phyloP scores from a whole-genome alignment of 1,284 basidiomycete genomes.

The Abortiporus biennis region DNA sequence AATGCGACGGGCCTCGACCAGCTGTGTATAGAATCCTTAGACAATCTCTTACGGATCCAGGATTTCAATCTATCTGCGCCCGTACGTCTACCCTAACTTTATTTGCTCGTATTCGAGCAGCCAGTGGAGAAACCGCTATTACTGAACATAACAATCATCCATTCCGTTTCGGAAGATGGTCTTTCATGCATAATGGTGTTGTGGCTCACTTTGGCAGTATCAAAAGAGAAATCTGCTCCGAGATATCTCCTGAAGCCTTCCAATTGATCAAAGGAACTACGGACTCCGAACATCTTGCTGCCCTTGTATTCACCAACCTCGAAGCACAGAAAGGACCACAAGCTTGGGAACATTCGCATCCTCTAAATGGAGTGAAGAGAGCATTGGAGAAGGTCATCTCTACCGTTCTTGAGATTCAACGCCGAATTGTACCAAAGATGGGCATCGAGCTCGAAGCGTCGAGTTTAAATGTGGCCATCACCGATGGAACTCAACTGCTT shows the following conservation, averaged over 20 bases:
- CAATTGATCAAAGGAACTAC: slow-evolving; percentile 29
- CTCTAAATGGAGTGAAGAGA: slow-evolving; percentile 23
- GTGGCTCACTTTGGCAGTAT: slow-evolving; percentile 26
- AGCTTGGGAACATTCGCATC: slow-evolving; percentile 23
- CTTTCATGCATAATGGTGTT: slow-evolving; percentile 34
- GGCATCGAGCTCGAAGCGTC: slow-evolving; percentile 17
- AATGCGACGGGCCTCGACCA: slow-evolving; percentile 24
- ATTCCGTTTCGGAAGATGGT: slow-evolving; percentile 30
- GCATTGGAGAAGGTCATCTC: slow-evolving; percentile 25
- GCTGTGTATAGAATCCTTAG: slow-evolving; percentile 28
- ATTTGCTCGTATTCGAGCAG: slow-evolving; percentile 32
- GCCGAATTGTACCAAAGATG: slow-evolving; percentile 11
- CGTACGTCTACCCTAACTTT: slow-evolving; percentile 24
- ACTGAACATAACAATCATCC: slow-evolving; percentile 31
- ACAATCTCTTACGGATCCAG: slow-evolving; percentile 28
- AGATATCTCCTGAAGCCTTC: slow-evolving; percentile 21
- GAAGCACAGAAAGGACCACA: slow-evolving; percentile 19
- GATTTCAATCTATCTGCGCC: slow-evolving; percentile 26
- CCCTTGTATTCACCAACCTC: slow-evolving; percentile 30
- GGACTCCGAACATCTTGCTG: slow-evolving; percentile 33
- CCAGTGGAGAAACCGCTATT: slow-evolving; percentile 22
- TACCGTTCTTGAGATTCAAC: slow-evolving; percentile 22
- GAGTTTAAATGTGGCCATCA: slow-evolving; percentile 27
- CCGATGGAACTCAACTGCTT: slow-evolving; percentile 27
- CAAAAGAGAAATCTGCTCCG: slow-evolving; percentile 17